phyloP scores from a whole-genome alignment of 768 basidiomycete genomes.

The Pulveroboletus sp. region DNA sequence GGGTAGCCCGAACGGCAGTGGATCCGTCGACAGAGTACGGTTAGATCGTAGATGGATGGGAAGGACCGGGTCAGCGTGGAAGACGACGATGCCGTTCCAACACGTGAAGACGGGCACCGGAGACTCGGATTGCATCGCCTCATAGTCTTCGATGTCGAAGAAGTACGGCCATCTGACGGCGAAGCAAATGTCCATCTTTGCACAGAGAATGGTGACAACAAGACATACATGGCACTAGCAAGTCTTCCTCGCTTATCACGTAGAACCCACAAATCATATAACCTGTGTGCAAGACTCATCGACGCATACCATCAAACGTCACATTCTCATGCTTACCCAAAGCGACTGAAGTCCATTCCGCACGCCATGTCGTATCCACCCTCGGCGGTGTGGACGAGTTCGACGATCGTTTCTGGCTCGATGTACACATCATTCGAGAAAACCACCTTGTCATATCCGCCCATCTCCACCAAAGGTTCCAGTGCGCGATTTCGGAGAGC shows the following conservation, averaged over 20 bases:
- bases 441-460: constrained; percentile 36
- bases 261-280: constrained; percentile 23
- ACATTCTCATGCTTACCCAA: constrained; percentile 26
- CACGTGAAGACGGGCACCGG: constrained; percentile 42
- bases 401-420: constrained; percentile 37
- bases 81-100: constrained; percentile 44
- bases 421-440: constrained; percentile 42
- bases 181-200: not conserved
- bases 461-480: constrained; percentile 34
- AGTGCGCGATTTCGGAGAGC: constrained; percentile 38
- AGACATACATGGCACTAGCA: constrained; percentile 11
- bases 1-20: constrained; percentile 19
- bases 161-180: constrained; percentile 37
- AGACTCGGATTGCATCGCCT: constrained; percentile 33
- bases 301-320: not conserved
- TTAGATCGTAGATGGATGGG: constrained; percentile 37
- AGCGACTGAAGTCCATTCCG: constrained; percentile 36
- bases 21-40: constrained; percentile 31
- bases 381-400: constrained; percentile 35
- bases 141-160: constrained; percentile 33
- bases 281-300: constrained; percentile 2
- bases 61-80: constrained; percentile 38
- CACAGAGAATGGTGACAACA: rapidly evolving
- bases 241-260: constrained; percentile 19
- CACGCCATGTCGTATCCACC: constrained; percentile 43